These are phyloP conservation scores for Diddensiella santjacobensis DNA, from an alignment of 805 yeast species.

Conservation along the genomic window DNA sequence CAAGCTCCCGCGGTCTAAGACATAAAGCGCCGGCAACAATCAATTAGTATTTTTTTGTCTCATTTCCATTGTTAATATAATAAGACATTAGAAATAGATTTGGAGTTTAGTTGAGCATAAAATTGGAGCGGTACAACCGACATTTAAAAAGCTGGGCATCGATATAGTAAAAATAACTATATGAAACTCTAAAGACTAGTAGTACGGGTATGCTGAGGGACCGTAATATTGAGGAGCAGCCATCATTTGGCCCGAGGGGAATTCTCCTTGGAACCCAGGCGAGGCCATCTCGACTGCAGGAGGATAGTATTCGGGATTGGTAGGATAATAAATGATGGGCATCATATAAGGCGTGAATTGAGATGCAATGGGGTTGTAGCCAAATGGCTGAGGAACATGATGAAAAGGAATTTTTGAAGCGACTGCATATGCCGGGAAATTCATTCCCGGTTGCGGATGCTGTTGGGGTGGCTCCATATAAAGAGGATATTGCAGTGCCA, in stretches of 20 bases:
- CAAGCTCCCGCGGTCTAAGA: too few species aligned
- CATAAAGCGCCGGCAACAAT: too few species aligned
- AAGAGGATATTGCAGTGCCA: too few species aligned
- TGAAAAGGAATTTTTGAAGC: too few species aligned
- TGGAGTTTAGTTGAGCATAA: too few species aligned
- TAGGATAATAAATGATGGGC: conserved; percentile 1
- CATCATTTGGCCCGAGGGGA: not conserved
- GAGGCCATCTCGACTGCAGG: not conserved
- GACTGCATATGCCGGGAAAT: not conserved
- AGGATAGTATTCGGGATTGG: not conserved
- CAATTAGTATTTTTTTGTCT: too few species aligned
- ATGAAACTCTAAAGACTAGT: not conserved
- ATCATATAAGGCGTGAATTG: conserved; percentile 1
- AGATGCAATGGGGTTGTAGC: not conserved
- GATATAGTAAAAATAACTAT: too few species aligned
- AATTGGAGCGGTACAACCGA: too few species aligned
- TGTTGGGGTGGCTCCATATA: not conserved
- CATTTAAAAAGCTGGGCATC: too few species aligned
- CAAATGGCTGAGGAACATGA: not conserved
- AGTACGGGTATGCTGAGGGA: not conserved
- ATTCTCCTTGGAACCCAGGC: not conserved
- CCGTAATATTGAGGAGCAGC: not conserved
- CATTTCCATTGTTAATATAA: too few species aligned
- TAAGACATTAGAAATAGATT: too few species aligned
- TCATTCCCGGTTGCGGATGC: not conserved